Base-by-base conservation (phyloP, 1,284 basidiomycete species). In the Sanghuangporus weigelae region DNA sequence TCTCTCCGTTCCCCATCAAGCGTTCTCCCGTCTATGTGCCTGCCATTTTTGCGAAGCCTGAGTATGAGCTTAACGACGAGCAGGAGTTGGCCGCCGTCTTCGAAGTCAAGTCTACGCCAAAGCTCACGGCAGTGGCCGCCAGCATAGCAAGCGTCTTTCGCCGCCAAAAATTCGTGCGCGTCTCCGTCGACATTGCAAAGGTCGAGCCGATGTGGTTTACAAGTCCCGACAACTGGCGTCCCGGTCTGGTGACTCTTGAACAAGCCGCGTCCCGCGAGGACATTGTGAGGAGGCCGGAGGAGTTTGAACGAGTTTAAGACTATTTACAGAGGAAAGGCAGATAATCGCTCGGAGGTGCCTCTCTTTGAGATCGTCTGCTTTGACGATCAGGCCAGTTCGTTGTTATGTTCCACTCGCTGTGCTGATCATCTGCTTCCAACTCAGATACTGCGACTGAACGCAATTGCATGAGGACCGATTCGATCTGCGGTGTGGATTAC, bases 221-320 rank as follows among this genome's bases (percentile, higher is more conserved):
- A 26, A 57, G 44, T 6, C 14, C 36, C 14, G 46, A 57, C 14
- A 62, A 62, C 42, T 62, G 44, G 61, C 54, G 61, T 39, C 61
- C 55, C 4, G 55, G 44, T 19, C 55, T 57, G 5, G 44, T 62
- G 16, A 49, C 61, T 3, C 61, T 62, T 16, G 55, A 57, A 16
- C 61, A 57, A 46, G 61, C 61, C 19, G 61, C 61, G 12, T 12
- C 7, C 2, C 61, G 61, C n/a, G 44, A 31, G 42, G 61, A 57
- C 19, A 62, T 62, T 36, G 61, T 57, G 36, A 21, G 36, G 16
- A 46, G 61, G 11, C 54, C 55, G 1, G 61, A 62, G 35, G 54
- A 14, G 12, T 62, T 57, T 21, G 61, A 62, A 31, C 55, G 38
- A 16, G 31, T 23, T 10, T 46, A 31, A 59, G 36, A n/a, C 44